A percentile compares a stretch with the other conserved stretches of the same genome.
Conservation (phyloP, 2,329 filamentous ascomycete genomes). For the Fusarium sp. region DNA sequence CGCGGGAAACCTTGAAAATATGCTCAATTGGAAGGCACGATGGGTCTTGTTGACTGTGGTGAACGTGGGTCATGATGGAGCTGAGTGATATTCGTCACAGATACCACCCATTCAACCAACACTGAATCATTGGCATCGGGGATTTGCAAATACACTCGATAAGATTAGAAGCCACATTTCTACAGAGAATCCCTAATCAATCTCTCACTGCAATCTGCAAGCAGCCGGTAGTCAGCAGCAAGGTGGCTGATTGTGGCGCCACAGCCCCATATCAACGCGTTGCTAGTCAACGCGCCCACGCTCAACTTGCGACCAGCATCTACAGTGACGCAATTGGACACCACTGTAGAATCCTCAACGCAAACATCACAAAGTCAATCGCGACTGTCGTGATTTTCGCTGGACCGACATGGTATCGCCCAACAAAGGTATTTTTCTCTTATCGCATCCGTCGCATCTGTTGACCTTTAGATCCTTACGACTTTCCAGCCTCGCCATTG, state of each 20-base stretch:
- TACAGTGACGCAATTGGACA: constrained; percentile 39
- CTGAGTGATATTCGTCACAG: no score
- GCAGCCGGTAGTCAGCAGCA: not conserved
- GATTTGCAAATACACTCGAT: no score
- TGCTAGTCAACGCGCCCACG: constrained; percentile 32
- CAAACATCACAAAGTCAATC: constrained; percentile 18
- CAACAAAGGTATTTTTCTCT: constrained; percentile 20
- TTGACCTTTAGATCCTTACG: constrained; percentile 41
- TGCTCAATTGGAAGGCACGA: no score
- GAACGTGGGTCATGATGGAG: no score
- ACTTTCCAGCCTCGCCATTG: constrained; percentile 37
- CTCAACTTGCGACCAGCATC: constrained; percentile 39
- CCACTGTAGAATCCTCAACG: not conserved
- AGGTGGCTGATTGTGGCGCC: constrained; percentile 34
- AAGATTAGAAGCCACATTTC: no score
- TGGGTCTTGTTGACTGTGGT: no score
- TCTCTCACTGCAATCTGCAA: no score
- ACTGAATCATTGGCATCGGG: no score
- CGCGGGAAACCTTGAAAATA: no score
- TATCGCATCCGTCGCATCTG: not conserved
- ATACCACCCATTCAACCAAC: no score
- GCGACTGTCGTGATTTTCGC: not conserved
- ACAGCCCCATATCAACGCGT: constrained; percentile 35
- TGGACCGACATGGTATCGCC: constrained; percentile 19
- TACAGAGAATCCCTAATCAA: no score